Evolutionary conservation across 1,139 yeast genomes (phyloP), one percentile per base, ranked within the genome.

Genomic region (Candida pseudoviswanathii): DNA sequence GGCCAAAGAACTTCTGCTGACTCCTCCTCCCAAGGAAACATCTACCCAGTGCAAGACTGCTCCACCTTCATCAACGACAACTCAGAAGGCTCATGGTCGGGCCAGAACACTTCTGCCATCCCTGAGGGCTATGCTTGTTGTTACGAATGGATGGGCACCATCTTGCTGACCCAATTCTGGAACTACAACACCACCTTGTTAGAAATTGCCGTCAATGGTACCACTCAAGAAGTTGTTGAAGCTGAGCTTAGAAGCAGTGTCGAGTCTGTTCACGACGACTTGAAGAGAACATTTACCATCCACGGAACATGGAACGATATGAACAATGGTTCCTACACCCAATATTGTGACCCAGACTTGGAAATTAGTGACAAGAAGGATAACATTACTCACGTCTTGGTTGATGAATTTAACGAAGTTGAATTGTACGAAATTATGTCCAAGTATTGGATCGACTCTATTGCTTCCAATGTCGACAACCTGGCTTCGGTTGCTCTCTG

Each of bases 221-320:
- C 57, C n/a, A 56, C 61, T 29, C 51, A 48, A 25, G 54, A 54
- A 2, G 54, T 51, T 11, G 54, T 53, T 30, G 54, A 52, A 25
- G 40, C 44, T n/a, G 51, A 54, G 27, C 11, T 45, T 8, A 39
- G 47, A 16, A 44, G 47, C n/a, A 44, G 40, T 24, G 33, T 51
- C 36, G 53, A 47, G 10, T 9, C 42, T 9, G 10, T 51, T n/a
- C 47, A 52, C 32, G 51, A 51, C 40, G 53, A 51, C 27, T 54
- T 58, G 25, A 56, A 50, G 43, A 51, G 60, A 31, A 58, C 65
- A 2, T 73, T 73, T 58, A 73, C 78, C 39, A 68, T 73, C 48
- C 78, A 73, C 53, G 78, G 78, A 0, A 65, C 73, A 48, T 73
- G 77, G 78, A 65, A 65, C 51, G 77, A 73, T 53, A 59, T 62